phyloP scores from a whole-genome alignment of 73 alveolate species.

The Paramecium octaurelia region DNA sequence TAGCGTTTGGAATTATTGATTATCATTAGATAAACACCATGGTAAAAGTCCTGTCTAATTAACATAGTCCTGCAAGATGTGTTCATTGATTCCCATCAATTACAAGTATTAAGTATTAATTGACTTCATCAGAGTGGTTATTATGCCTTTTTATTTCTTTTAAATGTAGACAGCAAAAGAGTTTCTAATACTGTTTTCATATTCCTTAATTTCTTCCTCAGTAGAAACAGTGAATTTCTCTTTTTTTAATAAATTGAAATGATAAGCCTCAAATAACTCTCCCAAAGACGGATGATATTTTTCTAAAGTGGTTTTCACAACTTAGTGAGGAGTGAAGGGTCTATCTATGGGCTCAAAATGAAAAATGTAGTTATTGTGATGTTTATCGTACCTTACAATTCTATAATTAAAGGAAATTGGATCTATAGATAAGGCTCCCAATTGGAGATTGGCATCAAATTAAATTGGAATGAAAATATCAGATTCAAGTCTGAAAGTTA shows the following conservation, averaged over 20 bases:
- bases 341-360: background rate
- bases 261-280: background rate
- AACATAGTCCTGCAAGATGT: background rate
- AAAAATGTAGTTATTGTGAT: background rate
- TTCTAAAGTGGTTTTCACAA: background rate
- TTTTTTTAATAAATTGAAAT: background rate
- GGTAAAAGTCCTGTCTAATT: background rate
- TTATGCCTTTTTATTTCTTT: background rate
- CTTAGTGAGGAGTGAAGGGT: background rate
- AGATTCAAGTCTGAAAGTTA: background rate
- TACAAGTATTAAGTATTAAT: background rate
- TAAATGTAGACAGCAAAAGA: background rate
- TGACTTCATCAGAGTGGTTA: background rate
- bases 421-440: background rate
- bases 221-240: background rate
- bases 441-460: background rate
- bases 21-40: background rate
- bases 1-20: background rate
- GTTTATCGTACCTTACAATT: background rate
- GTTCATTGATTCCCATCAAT: background rate
- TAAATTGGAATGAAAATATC: background rate
- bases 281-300: background rate
- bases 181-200: background rate
- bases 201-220: background rate
- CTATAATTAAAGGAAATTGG: background rate